phyloP scores from a whole-genome alignment of 1,284 basidiomycete species.

The Meira miltonrushii region DNA sequence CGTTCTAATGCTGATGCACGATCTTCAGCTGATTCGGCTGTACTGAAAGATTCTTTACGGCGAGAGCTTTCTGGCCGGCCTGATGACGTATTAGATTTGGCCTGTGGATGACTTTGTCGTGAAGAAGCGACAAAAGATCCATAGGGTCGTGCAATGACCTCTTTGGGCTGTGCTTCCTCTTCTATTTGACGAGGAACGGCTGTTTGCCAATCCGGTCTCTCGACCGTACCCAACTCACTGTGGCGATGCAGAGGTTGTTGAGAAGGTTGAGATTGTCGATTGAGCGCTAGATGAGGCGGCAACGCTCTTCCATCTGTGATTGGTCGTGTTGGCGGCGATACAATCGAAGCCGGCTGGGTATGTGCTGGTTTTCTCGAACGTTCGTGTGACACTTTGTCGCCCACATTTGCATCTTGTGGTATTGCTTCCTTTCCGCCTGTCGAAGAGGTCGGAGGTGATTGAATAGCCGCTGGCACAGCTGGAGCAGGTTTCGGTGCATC shows the following conservation, averaged over 20 bases:
- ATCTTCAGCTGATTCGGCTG: not conserved
- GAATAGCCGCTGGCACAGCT: constrained; percentile 12
- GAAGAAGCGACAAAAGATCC: too few species aligned
- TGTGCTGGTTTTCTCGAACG: not conserved
- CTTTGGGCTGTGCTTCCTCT: too few species aligned
- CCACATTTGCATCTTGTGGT: not conserved
- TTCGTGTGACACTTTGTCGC: not conserved
- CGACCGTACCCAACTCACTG: too few species aligned
- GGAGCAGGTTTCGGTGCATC: constrained; percentile 14
- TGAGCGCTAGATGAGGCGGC: constrained; percentile 30
- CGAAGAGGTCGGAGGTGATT: constrained; percentile 11
- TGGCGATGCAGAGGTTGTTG: constrained; percentile 3
- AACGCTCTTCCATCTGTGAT: constrained; percentile 10
- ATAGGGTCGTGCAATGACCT: too few species aligned
- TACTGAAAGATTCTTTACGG: not conserved
- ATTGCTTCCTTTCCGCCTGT: constrained; percentile 1
- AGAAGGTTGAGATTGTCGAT: too few species aligned
- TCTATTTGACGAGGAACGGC: too few species aligned
- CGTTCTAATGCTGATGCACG: constrained; percentile 39
- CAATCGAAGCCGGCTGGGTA: not conserved
- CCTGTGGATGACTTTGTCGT: too few species aligned
- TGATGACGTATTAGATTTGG: not conserved
- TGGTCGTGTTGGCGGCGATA: not conserved
- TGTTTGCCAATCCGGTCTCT: too few species aligned
- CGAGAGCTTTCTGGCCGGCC: not conserved